Evolutionary conservation across 805 yeast genomes (phyloP), one percentile per base, ranked within the genome.

Genomic region (Yarrowia sp.): DNA sequence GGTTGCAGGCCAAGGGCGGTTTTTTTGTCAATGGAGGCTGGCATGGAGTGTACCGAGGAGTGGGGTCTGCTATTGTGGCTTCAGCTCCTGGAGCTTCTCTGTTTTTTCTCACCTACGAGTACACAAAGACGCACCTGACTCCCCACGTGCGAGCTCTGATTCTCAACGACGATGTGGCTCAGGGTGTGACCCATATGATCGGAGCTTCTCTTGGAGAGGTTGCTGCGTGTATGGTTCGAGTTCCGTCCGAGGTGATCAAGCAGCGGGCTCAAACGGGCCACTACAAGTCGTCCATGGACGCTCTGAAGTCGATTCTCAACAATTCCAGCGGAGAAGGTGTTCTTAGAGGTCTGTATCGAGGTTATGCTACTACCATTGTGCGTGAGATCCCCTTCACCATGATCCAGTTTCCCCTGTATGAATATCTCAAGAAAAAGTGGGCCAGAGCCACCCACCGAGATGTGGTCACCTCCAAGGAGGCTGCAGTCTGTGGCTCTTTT

Each of bases 361-460:
- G 99, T 8, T 95, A 97, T 92, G 82, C 86, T 26, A 88, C 97
- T 14, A 95, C 99, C 0, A 89, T 95, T 50, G 83, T 93, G 87
- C 84, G 99, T 70, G 99, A 95, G 75, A 94, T 95, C 55, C 99
- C 99, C 5, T 95, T 95, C 80, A 95, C 99, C 0, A 84, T 93
- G 77, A 92, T 95, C 69, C 99, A 95, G 76, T 95, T 93, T 80
- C 99, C 99, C 5, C 79, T 95, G 46, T 95, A 95, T 77, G 99
- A 95, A 76, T 85, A 82, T 76, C 77, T 95, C 74, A 95, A 95
- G 80, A 82, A 88, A 0, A 70, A 72, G n/a, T 85, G 91, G 87
- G 82, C 89, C 0, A 71, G 73, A 15, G 72, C 74, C 26, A 81
- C 81, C 68, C 77, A 78, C 2, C 74, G 79, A 0, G 82, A 81